A percentile compares a stretch with the other conserved stretches of the same genome.
These are phyloP conservation scores for Plasmodium reichenowi DNA, from an alignment of 169 alveolate genomes.

Conservation along the genomic window DNA sequence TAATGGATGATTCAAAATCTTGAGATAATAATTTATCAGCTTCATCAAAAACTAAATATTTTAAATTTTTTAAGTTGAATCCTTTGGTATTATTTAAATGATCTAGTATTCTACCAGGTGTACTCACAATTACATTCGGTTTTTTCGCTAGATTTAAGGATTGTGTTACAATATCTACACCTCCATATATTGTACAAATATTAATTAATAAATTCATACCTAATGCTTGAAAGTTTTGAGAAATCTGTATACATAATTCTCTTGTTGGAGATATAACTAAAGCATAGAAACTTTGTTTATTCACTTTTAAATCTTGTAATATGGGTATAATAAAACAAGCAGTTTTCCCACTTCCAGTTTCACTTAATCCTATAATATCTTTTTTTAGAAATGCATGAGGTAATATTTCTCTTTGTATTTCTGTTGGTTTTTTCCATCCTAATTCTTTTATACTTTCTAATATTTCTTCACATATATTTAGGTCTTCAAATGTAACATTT, in stretches of 20 bases:
- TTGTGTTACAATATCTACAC: slow-evolving; percentile 96
- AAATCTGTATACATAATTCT: slow-evolving; percentile 98
- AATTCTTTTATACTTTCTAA: slow-evolving; percentile 92
- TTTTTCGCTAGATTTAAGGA: slow-evolving; percentile 95
- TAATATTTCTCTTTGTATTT: slow-evolving; percentile 93
- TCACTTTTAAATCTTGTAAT: slow-evolving; percentile 92
- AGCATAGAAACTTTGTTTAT: slow-evolving; percentile 92
- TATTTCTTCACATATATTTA: slow-evolving; percentile 96
- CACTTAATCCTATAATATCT: slow-evolving; percentile 99
- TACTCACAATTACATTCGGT: slow-evolving; percentile 98
- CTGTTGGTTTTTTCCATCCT: slow-evolving; percentile 95
- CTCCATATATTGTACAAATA: slow-evolving; percentile 97
- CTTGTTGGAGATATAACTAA: slow-evolving; percentile 98
- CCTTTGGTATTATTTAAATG: slow-evolving; percentile 99
- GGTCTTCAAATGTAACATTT: slow-evolving; percentile 87
- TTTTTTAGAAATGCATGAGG: slow-evolving; percentile 94
- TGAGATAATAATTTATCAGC: slow-evolving; percentile 96
- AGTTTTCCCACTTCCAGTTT: slow-evolving; percentile 96
- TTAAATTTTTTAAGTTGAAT: slow-evolving; percentile 92
- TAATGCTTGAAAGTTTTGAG: slow-evolving; percentile 95
- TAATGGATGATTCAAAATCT: slow-evolving; percentile 98
- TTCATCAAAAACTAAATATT: slow-evolving; percentile 95
- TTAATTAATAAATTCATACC: slow-evolving; percentile 94
- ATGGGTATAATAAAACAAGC: slow-evolving; percentile 97
- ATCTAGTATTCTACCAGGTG: slow-evolving; percentile 99